These are phyloP conservation scores for Fusarium temperatum DNA, from an alignment of 2,329 filamentous ascomycete genomes.

Conservation along the genomic window DNA sequence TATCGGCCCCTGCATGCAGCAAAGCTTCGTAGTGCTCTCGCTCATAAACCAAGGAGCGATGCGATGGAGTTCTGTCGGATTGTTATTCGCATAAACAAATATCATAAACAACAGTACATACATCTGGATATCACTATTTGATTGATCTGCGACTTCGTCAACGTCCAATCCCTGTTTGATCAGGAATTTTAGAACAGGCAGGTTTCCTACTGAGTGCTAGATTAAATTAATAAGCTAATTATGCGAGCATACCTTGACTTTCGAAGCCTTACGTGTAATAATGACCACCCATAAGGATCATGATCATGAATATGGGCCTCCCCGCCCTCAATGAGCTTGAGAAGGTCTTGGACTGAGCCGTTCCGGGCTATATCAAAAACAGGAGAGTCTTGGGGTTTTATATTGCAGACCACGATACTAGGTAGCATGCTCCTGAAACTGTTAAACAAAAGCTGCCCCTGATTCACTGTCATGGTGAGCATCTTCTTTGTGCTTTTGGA, in stretches of 20 bases:
- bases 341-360: neutral
- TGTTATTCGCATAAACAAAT: no score
- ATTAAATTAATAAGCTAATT: no score
- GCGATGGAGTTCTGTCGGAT: no score
- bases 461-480: accelerated
- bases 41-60: no score
- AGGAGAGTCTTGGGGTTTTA: accelerated
- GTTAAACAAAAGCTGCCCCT: accelerated
- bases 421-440: neutral
- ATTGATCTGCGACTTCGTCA: no score
- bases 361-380: accelerated
- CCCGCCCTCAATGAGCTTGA: neutral
- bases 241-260: accelerated
- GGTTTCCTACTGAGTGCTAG: accelerated
- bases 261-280: neutral
- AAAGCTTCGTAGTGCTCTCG: no score
- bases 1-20: no score
- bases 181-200: no score
- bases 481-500: neutral
- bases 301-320: neutral
- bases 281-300: neutral
- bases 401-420: accelerated
- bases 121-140: no score
- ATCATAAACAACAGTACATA: no score
- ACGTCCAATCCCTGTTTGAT: accelerated